Base-by-base conservation (phyloP, 1,139 yeast species). In the Trichomonascaceae sp. region DNA sequence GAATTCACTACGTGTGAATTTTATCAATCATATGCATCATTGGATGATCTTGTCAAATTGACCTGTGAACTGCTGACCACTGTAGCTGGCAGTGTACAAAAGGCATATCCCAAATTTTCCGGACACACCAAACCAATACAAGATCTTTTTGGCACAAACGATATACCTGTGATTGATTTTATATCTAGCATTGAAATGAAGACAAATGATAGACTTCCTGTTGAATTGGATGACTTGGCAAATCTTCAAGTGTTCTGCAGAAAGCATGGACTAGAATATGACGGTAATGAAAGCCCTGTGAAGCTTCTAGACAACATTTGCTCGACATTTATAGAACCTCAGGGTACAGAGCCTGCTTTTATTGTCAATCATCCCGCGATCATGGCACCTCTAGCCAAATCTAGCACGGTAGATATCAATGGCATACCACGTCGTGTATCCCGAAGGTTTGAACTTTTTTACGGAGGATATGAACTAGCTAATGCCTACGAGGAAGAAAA, bases 401-500 rank as follows among this genome's bases (percentile, higher is more conserved):
- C 91, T 0, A 66, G 74, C 0, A 54, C 47, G 0, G 60, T 70
- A 0, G 61, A 60, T 1, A 62, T 75, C 53, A 66, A 63, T 38
- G 63, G 63, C 32, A 50, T 55, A 17, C 54, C 45, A 0, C 75
- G 75, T 53, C 74, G 70, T 2, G 70, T 85, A 0, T 85, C 95
- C 0, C 74, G 78, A 32, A 72, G 99, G 49, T 93, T 91, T 66
- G 99, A 95, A 70, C 70, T 93, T 48, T 90, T 88, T 64, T 84
- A 93, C 55, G 72, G 78, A 49, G 91, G 95, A 0, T 79, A 80
- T 60, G 99, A 95, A 68, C 85, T 85, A 61, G 87, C 85, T 43
- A 95, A 95, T 68, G 96, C 99, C 0, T 95, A 95, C 66, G 99
- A 93, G 63, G 99, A 95, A 70, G 98, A 93, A 66, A 95, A 95